Conservation (phyloP, 495 filamentous ascomycete species). For the Penicillium bialowiezense region DNA sequence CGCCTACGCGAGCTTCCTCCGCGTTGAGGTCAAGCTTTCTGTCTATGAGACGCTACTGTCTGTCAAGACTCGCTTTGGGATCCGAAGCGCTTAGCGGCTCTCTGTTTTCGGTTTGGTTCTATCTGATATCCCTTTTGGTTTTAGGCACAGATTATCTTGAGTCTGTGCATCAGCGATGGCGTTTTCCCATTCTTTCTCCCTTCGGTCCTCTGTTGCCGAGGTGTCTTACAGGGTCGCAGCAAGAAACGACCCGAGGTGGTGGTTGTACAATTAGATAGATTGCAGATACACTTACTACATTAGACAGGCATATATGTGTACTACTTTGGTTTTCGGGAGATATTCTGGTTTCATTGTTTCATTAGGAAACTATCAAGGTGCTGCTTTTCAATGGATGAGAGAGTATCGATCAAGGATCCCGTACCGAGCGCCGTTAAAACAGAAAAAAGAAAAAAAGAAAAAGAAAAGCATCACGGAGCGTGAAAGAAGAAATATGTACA, state of each 20-base stretch:
- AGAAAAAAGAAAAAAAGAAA: conserved; percentile 24
- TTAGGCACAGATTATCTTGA: conserved; percentile 25
- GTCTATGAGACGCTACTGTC: conserved; percentile 56
- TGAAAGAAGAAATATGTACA: conserved; percentile 26
- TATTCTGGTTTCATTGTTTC: conserved; percentile 22
- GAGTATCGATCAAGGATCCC: conserved; percentile 29
- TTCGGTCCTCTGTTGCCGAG: not conserved
- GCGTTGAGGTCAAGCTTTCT: conserved; percentile 62
- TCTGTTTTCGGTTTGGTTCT: not conserved
- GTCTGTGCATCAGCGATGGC: conserved; percentile 37
- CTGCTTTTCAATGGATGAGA: conserved; percentile 21
- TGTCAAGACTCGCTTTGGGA: conserved; percentile 41
- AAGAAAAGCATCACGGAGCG: conserved; percentile 8
- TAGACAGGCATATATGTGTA: conserved; percentile 7
- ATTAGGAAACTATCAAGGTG: conserved; percentile 31
- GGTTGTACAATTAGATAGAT: conserved; percentile 15
- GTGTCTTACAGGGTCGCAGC: not conserved
- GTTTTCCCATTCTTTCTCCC: conserved; percentile 14
- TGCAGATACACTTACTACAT: conserved; percentile 5
- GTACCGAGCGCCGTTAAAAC: conserved; percentile 26
- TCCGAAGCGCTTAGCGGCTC: conserved; percentile 14
- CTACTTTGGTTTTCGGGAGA: not conserved
- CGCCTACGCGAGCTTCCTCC: conserved; percentile 57
- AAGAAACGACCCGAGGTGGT: not conserved
- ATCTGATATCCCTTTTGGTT: conserved; percentile 19